Percentiles rank a stretch among this genome's conserved stretches.
These are phyloP conservation scores for Coemansia sp. DNA, from an alignment of 192 early-diverging fungal genomes.

Conservation along the genomic window DNA sequence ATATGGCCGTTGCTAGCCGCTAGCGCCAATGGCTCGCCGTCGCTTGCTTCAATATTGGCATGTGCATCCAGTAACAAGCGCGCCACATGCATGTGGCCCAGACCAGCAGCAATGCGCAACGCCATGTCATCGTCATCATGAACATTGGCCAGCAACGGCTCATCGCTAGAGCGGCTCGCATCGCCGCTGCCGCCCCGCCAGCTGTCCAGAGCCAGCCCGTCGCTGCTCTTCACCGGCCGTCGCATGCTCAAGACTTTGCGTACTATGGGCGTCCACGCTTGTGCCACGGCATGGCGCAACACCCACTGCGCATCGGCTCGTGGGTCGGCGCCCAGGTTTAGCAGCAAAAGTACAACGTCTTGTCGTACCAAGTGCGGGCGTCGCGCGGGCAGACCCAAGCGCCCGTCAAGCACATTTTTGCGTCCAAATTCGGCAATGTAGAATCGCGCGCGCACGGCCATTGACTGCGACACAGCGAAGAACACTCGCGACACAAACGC, in stretches of 20 bases:
- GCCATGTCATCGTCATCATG: conserved; percentile 35
- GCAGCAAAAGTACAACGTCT: conserved; percentile 45
- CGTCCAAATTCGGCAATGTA: conserved; percentile 46
- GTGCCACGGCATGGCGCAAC: conserved; percentile 40
- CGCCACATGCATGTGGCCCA: conserved; percentile 22
- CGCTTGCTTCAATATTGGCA: conserved; percentile 19
- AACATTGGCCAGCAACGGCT: conserved; percentile 25
- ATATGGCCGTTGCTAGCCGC: conserved; percentile 27
- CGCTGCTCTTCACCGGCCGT: background rate
- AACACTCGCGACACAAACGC: conserved; percentile 36
- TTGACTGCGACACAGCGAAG: conserved; percentile 30
- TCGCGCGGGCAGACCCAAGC: conserved; percentile 29
- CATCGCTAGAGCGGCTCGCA: background rate
- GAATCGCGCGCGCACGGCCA: conserved; percentile 43
- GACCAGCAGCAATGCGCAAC: conserved; percentile 31
- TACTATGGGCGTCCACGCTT: conserved; percentile 36
- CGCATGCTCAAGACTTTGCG: conserved; percentile 25
- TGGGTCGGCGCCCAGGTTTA: conserved; percentile 50
- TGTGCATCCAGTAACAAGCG: conserved; percentile 27
- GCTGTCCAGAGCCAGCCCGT: conserved; percentile 14
- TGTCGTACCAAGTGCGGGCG: conserved; percentile 36
- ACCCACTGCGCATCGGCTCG: conserved; percentile 52
- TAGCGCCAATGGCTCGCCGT: conserved; percentile 38
- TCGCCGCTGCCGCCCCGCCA: conserved; percentile 31
- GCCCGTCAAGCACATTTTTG: conserved; percentile 33